A percentile compares a stretch with the other conserved stretches of the same genome.
These are phyloP conservation scores for Fallopia convolvulus DNA, from an alignment of 148 eudicot species.

Conservation along the genomic window DNA sequence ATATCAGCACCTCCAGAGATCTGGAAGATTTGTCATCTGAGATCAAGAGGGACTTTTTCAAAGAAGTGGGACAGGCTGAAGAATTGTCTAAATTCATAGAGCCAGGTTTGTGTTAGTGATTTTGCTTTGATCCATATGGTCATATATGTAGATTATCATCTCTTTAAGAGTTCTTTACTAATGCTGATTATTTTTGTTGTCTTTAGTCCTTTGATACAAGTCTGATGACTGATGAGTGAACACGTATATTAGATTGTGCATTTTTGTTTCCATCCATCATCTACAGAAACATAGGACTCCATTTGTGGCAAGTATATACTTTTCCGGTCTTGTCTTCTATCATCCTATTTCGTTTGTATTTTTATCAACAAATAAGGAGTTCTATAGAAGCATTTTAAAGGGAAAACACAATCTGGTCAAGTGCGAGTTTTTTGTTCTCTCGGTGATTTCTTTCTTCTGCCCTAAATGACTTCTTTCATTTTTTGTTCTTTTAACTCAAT, in stretches of 20 bases:
- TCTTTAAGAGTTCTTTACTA: not conserved
- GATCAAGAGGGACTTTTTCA: constrained; percentile 66
- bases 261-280: not conserved
- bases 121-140: not conserved
- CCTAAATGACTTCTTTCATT: not conserved
- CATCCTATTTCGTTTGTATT: not conserved
- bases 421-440: not conserved
- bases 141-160: constrained; percentile 10
- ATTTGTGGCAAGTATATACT: not conserved
- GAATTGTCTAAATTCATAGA: constrained; percentile 62
- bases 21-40: constrained; percentile 46
- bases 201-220: not conserved
- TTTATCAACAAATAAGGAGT: not conserved
- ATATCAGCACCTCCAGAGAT: constrained; percentile 26
- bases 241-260: not conserved
- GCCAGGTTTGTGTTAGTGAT: constrained; percentile 43
- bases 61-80: constrained; percentile 77
- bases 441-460: not conserved
- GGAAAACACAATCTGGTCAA: not conserved
- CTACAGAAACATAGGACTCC: not conserved
- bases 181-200: not conserved
- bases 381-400: not conserved
- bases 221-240: not conserved
- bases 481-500: not conserved
- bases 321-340: not conserved